Base-by-base conservation (phyloP, 2,329 filamentous ascomycete species). In the Trichoderma polysporum region DNA sequence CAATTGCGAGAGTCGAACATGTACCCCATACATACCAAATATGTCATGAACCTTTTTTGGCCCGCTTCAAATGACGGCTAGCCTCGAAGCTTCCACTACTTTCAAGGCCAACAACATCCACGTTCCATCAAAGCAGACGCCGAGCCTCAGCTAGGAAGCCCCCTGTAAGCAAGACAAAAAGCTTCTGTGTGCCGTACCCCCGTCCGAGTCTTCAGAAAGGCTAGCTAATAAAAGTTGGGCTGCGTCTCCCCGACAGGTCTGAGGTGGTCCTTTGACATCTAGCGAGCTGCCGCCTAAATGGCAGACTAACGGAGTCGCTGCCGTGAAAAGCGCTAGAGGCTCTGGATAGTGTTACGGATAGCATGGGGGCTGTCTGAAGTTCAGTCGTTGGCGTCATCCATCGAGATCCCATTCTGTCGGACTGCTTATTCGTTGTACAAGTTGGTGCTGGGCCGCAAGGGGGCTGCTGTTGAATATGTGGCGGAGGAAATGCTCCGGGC, bases 401-500 rank as follows among this genome's bases (percentile, higher is more conserved):
- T 61, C 45, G 4, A 3, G 58, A 61, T 61, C 45, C 8, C 27
- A 6, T 15, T n/a, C 29, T 33, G 37, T n/a, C 33, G 13, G 19
- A 37, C 4, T 25, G 19, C 12, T 56, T 22, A 41, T 47, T 15
- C 31, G 35, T 39, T 25, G 33, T 19, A 3, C 39, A 19, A 35
- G 41, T 45, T 19, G 10, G 39, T 13, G 49, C 49, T 29, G 49
- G 49, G 27, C 2, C 27, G 50, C 50, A 53, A 45, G 27, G 27
- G 25, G n/a, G 57, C 19, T 54, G 60, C 25, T 25, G 60, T 63
- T 25, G n/a, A 64, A 47, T 37, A 13, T 27, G 29, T 25, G 47
- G 49, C 60, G 60, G 60, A 64, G 50, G 37, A 33, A 45, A 53
- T 8, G 59, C 60, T 64, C 60, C 60, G 60, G 13, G n/a, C 15